Evolutionary conservation across 2,329 filamentous ascomycete species (phyloP).

Genomic region (Sphaerulina vaccinii): DNA sequence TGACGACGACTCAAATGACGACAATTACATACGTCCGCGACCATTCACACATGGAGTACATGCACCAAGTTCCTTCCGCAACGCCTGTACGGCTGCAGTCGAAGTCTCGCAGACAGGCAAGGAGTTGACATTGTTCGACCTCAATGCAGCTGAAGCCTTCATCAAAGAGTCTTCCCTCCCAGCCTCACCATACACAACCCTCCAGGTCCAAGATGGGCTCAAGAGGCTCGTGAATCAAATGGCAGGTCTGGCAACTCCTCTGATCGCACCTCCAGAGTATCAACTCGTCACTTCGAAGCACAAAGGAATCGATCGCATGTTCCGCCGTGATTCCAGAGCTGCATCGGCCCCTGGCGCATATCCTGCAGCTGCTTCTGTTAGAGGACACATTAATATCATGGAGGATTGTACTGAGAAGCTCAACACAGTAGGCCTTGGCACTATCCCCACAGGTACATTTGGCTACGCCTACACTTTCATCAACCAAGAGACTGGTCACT

Average conservation of each 20-base stretch:
- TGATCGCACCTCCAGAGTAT: slow-evolving; percentile 1
- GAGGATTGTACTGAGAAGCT: too few species aligned
- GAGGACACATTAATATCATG: neutral
- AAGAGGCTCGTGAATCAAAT: slow-evolving; percentile 12
- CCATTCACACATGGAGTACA: neutral
- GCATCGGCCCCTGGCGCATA: neutral
- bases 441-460: neutral
- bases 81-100: slow-evolving; percentile 1
- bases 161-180: neutral
- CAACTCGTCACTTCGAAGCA: too few species aligned
- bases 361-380: neutral
- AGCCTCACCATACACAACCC: neutral
- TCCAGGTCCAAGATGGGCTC: neutral
- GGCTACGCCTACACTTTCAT: neutral
- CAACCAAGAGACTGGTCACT: too few species aligned
- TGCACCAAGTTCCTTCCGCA: neutral
- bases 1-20: neutral
- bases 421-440: neutral
- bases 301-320: too few species aligned
- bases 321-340: neutral
- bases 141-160: neutral
- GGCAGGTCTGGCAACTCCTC: neutral
- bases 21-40: neutral
- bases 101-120: neutral
- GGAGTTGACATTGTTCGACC: slow-evolving; percentile 8